These are phyloP conservation scores for Gnetum montanum DNA, from an alignment of 75 land plant genomes.

Conservation along the genomic window DNA sequence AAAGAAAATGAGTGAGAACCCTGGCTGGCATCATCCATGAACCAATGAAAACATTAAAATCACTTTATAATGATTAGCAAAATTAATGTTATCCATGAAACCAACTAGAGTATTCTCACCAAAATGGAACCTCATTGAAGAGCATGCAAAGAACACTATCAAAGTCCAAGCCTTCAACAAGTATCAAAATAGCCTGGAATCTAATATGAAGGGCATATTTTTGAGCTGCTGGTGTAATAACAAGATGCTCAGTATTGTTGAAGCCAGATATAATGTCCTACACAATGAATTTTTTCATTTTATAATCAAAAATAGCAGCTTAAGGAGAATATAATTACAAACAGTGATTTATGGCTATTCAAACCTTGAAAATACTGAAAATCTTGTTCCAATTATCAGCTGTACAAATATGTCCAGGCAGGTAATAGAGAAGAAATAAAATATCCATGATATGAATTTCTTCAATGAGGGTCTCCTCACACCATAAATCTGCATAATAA, in stretches of 20 bases:
- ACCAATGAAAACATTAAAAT: constrained; percentile 1
- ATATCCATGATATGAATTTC: constrained; percentile 68
- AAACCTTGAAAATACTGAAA: constrained; percentile 66
- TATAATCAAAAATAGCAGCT: neutral
- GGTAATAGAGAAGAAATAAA: constrained; percentile 75
- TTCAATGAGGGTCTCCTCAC: constrained; percentile 73
- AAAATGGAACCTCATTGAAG: constrained; percentile 69
- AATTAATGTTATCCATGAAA: neutral
- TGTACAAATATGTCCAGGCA: constrained; percentile 49
- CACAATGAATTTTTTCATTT: neutral
- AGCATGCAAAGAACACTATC: constrained; percentile 75
- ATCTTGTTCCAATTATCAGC: constrained; percentile 49
- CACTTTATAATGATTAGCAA: neutral
- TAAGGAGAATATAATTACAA: too few species aligned
- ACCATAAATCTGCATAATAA: constrained; percentile 61
- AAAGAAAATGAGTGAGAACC: constrained; percentile 46
- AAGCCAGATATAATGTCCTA: constrained; percentile 58
- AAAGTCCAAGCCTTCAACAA: constrained; percentile 74
- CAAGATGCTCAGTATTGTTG: constrained; percentile 44
- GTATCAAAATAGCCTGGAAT: constrained; percentile 66
- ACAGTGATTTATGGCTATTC: too few species aligned
- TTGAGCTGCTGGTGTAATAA: constrained; percentile 57
- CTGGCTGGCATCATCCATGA: constrained; percentile 33
- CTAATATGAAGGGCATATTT: constrained; percentile 44
- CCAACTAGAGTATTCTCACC: too few species aligned